Conservation (phyloP, 495 filamentous ascomycete genomes). For the Penicillium silybi region DNA sequence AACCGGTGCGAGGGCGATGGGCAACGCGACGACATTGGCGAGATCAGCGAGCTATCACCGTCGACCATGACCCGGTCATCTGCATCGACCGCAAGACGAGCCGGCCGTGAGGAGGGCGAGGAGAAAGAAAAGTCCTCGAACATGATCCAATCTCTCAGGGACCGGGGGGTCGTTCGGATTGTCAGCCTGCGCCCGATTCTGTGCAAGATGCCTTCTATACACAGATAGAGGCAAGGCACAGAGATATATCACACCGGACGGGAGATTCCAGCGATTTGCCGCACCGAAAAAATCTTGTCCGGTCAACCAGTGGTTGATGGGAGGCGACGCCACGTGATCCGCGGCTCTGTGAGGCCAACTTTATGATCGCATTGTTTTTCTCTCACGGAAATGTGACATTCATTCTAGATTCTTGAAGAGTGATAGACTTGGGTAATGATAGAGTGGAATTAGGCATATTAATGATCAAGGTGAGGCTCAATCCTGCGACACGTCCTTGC, state of each 20-base stretch:
- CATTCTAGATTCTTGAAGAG: not conserved
- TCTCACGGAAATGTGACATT: not conserved
- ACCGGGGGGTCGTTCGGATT: not conserved
- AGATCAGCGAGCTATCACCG: conserved; percentile 37
- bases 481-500: not conserved
- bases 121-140: conserved; percentile 49
- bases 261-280: conserved; percentile 10
- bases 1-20: conserved; percentile 42
- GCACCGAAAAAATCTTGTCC: conserved; percentile 6
- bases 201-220: conserved; percentile 7
- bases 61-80: conserved; percentile 41
- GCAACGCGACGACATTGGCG: conserved; percentile 45
- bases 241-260: not conserved
- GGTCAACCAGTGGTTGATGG: not conserved
- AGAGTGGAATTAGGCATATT: not conserved
- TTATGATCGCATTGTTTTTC: not conserved
- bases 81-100: conserved; percentile 31
- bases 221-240: conserved; percentile 3
- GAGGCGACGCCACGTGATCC: conserved; percentile 15
- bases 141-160: conserved; percentile 22
- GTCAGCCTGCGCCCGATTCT: conserved; percentile 10
- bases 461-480: not conserved
- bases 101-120: conserved; percentile 35
- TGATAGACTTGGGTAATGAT: not conserved
- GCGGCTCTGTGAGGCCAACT: not conserved